Evolutionary conservation across 1,284 basidiomycete genomes (phyloP).

Genomic region (Sporisorium scitamineum): DNA sequence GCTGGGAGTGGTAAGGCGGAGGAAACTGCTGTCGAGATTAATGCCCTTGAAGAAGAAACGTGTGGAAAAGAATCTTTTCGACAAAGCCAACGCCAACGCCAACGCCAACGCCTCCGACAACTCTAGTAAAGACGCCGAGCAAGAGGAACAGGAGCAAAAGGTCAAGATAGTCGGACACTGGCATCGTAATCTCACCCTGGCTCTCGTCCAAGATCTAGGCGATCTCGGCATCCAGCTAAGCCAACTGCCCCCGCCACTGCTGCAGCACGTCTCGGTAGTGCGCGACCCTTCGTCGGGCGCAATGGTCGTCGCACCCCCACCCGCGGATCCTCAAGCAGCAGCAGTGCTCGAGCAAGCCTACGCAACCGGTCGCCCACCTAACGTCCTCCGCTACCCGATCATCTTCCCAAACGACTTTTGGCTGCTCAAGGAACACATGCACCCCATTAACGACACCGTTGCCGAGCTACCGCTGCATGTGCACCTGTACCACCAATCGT

Average conservation of each 20-base stretch:
- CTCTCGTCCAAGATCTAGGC: constrained; percentile 76
- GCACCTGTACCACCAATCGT: constrained; percentile 80
- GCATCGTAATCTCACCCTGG: constrained; percentile 89
- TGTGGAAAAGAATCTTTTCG: constrained; percentile 85
- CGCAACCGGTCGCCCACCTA: constrained; percentile 14
- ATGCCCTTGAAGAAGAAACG: constrained; percentile 78
- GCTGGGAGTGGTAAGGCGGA: constrained; percentile 77
- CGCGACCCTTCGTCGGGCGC: constrained; percentile 20
- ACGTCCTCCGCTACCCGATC: constrained; percentile 74
- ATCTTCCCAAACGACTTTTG: constrained; percentile 96
- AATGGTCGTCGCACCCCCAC: constrained; percentile 25
- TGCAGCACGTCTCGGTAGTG: constrained; percentile 64
- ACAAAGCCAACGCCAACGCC: constrained; percentile 49
- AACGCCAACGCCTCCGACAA: not conserved
- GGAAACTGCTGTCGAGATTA: constrained; percentile 88
- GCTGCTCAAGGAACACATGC: constrained; percentile 65
- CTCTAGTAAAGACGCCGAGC: constrained; percentile 63
- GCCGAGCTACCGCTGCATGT: constrained; percentile 79
- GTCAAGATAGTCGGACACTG: constrained; percentile 79
- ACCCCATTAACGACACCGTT: constrained; percentile 68
- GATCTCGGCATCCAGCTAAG: constrained; percentile 74
- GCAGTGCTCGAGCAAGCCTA: constrained; percentile 22
- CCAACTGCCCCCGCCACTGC: constrained; percentile 76
- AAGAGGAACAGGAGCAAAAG: constrained; percentile 70
- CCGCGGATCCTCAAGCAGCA: constrained; percentile 2